Base-by-base conservation (phyloP, 805 yeast species). In the Candida vaughaniae region DNA sequence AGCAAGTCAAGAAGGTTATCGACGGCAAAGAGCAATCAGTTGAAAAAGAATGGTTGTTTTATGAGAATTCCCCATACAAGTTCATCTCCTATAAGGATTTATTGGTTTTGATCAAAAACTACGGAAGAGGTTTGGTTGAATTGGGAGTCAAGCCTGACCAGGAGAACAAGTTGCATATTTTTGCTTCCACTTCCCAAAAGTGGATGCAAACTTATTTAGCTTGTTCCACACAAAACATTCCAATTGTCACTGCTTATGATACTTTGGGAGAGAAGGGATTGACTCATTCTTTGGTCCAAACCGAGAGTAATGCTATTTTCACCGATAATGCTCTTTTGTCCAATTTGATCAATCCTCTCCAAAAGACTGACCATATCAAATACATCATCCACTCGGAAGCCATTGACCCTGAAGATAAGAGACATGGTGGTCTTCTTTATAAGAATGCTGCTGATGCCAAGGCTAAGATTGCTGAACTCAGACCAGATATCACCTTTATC, bases 231-330 rank as follows among this genome's bases (percentile, higher is more conserved):
- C 96, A 88, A 62, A 65, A 75, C 33, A 82, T 93, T 42, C 85
- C 98, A 16, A 75, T 85, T 39, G 98, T 89, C 27, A 93, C 99
- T 11, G 98, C 99, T 25, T 93, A 93, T 62, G 97, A 90, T 61
- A 88, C 96, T 29, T 72, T 90, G 48, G 97, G 97, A 40, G 95
- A 88, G 62, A 73, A 75, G 25, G 96, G 96, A 16, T 73, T 90
- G 55, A 83, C 82, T 39, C 95, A 85, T 63, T 89, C 97, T 3
- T 71, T 93, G 55, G 72, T 75, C 27, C 86, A 90, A 66, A 88
- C 98, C 3, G 85, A 73, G 33, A 78, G 95, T 18, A 71, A 63
- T 36, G 95, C 82, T 16, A 71, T 93, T 42, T 88, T 84, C 63
- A 85, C 95, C 31, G 98, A 93, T 59, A 89, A 85, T 55, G 70